phyloP scores from a whole-genome alignment of 2,329 filamentous ascomycete genomes.

The Purpureocillium takamizusanense region DNA sequence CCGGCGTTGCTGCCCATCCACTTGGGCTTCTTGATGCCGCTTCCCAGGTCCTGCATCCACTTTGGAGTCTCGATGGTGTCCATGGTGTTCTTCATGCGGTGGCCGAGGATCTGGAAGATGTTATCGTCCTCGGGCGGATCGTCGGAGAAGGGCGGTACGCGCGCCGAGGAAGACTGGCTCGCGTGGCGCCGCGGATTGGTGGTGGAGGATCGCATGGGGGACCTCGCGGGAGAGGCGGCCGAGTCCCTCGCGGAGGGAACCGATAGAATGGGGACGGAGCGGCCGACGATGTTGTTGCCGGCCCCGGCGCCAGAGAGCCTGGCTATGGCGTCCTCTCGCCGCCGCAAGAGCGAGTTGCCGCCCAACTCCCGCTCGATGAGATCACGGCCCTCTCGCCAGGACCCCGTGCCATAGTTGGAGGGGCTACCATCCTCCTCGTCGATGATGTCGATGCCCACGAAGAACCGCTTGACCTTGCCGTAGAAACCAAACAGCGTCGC shows the following conservation, averaged over 20 bases:
- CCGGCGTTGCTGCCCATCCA: slow-evolving; percentile 64
- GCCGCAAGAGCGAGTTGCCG: slow-evolving; percentile 47
- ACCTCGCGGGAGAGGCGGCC: slow-evolving; percentile 25
- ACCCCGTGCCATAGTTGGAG: slow-evolving; percentile 63
- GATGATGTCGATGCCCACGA: slow-evolving; percentile 66
- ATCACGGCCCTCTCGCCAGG: slow-evolving; percentile 85
- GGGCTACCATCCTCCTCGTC: slow-evolving; percentile 62
- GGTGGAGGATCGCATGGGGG: slow-evolving; percentile 27
- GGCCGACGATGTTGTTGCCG: slow-evolving; percentile 15
- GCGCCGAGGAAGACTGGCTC: slow-evolving; percentile 13
- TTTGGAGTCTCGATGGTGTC: slow-evolving; percentile 73
- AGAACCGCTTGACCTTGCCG: slow-evolving; percentile 68
- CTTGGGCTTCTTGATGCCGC: slow-evolving; percentile 64
- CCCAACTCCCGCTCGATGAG: slow-evolving; percentile 81
- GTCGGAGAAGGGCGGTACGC: slow-evolving; percentile 24
- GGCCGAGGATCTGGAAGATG: slow-evolving; percentile 75
- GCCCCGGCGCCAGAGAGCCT: slow-evolving; percentile 13
- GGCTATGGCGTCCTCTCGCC: slow-evolving; percentile 33
- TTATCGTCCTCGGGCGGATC: slow-evolving; percentile 63
- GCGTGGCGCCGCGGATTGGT: slow-evolving; percentile 16
- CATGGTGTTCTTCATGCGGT: slow-evolving; percentile 85
- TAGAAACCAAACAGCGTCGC: slow-evolving; percentile 88
- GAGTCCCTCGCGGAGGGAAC: slow-evolving; percentile 32
- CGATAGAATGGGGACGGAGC: slow-evolving; percentile 37
- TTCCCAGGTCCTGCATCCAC: slow-evolving; percentile 68